Evolutionary conservation across 2,329 filamentous ascomycete genomes (phyloP).

Genomic region (Zopfia rhizophila): DNA sequence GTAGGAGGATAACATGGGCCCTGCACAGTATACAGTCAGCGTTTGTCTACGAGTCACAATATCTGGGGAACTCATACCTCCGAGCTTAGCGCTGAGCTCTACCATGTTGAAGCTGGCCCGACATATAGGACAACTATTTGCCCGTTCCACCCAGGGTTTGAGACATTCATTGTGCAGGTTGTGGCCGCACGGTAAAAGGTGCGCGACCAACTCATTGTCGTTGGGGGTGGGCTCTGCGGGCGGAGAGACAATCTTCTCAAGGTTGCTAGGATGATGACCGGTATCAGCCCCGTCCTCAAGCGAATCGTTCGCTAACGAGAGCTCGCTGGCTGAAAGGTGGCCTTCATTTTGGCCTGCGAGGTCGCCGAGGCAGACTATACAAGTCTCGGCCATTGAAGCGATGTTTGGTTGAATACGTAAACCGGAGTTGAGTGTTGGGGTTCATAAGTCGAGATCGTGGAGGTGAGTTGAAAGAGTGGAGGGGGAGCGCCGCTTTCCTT

Average conservation of each 20-base stretch:
- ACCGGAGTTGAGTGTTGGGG: slow-evolving; percentile 36
- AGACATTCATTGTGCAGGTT: slow-evolving; percentile 92
- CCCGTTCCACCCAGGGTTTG: slow-evolving; percentile 93
- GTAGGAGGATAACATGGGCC: slow-evolving; percentile 68
- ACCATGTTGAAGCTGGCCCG: slow-evolving; percentile 91
- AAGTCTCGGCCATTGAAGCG: slow-evolving; percentile 70
- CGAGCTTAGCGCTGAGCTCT: slow-evolving; percentile 80
- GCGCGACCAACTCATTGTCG: slow-evolving; percentile 67
- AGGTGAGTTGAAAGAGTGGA: slow-evolving; percentile 43
- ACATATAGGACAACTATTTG: slow-evolving; percentile 98
- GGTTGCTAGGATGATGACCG: slow-evolving; percentile 26
- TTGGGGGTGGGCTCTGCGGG: slow-evolving; percentile 41
- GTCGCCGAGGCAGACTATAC: slow-evolving; percentile 78
- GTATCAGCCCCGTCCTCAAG: slow-evolving; percentile 40
- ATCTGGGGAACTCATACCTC: slow-evolving; percentile 67
- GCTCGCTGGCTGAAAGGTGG: slow-evolving; percentile 34
- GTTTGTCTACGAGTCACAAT: slow-evolving; percentile 45
- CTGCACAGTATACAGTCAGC: slow-evolving; percentile 49
- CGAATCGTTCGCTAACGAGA: slow-evolving; percentile 37
- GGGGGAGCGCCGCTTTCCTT: slow-evolving; percentile 28
- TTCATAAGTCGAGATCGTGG: slow-evolving; percentile 47
- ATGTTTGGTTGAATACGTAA: slow-evolving; percentile 30
- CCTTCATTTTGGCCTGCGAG: slow-evolving; percentile 67
- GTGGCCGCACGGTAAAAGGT: slow-evolving; percentile 83
- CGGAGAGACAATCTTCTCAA: slow-evolving; percentile 24